Conservation (phyloP, 2,329 filamentous ascomycete species). For the Tolypocladium album region DNA sequence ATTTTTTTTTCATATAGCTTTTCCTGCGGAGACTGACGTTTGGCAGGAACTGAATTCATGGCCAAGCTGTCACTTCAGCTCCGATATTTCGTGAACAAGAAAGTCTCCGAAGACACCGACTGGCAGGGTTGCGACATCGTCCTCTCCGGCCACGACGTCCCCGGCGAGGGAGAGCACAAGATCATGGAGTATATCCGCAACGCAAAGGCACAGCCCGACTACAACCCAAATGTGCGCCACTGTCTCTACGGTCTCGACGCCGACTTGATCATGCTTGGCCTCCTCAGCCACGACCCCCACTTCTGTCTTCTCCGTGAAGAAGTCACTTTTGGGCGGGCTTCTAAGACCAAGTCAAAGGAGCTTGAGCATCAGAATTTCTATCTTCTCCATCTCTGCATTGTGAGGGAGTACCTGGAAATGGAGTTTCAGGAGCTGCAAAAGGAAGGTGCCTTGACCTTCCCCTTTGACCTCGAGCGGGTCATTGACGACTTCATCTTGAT, state of each 20-base stretch:
- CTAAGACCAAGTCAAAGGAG: constrained; percentile 85
- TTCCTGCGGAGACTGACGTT: constrained; percentile 5
- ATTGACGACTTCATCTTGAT: constrained; percentile 99
- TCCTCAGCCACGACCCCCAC: constrained; percentile 95
- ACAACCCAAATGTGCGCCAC: constrained; percentile 88
- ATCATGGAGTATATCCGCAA: constrained; percentile 99
- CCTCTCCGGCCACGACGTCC: constrained; percentile 93
- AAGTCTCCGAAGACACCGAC: constrained; percentile 90
- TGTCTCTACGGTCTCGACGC: constrained; percentile 96
- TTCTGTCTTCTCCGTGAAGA: constrained; percentile 96
- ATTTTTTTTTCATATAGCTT: too few relatives aligned
- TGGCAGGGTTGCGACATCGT: constrained; percentile 98
- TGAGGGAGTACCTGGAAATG: constrained; percentile 90
- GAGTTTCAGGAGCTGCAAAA: constrained; percentile 90
- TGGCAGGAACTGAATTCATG: constrained; percentile 78
- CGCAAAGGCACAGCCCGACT: constrained; percentile 87
- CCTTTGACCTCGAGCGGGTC: constrained; percentile 87
- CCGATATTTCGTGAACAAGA: constrained; percentile 98
- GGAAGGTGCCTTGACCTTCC: constrained; percentile 59
- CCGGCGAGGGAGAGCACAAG: constrained; percentile 97
- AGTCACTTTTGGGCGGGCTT: constrained; percentile 88
- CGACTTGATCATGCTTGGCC: constrained; percentile 95
- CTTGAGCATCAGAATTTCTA: constrained; percentile 98
- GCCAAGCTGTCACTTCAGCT: constrained; percentile 87
- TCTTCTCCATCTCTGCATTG: constrained; percentile 92